Conservation (phyloP, 495 filamentous ascomycete genomes). For the Penicillium antarcticum region DNA sequence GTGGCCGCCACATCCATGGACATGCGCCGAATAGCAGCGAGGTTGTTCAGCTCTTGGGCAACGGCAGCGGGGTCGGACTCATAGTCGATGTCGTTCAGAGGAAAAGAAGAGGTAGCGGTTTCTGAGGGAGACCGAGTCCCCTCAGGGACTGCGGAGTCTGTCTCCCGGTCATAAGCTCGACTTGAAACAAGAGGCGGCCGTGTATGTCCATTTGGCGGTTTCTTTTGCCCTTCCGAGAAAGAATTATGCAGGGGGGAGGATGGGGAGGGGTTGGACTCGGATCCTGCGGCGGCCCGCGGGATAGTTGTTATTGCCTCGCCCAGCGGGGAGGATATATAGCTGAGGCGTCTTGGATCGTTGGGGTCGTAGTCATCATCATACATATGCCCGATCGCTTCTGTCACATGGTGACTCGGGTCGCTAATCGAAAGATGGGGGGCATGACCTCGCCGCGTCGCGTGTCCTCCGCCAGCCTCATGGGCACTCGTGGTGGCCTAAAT, state of each 20-base stretch:
- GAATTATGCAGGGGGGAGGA: constrained; percentile 27
- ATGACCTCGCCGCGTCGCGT: constrained; percentile 59
- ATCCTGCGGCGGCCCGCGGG: constrained; percentile 38
- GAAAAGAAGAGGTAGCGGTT: constrained; percentile 71
- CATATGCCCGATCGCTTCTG: constrained; percentile 94
- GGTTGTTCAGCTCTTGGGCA: constrained; percentile 89
- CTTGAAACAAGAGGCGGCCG: constrained; percentile 34
- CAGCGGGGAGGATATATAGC: constrained; percentile 58
- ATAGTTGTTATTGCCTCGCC: constrained; percentile 45
- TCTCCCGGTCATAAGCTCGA: constrained; percentile 49
- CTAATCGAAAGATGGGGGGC: constrained; percentile 67
- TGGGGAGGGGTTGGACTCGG: constrained; percentile 43
- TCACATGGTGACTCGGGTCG: constrained; percentile 91
- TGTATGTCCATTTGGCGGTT: constrained; percentile 40
- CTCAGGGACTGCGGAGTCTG: constrained; percentile 53
- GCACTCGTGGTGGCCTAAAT: constrained; percentile 50
- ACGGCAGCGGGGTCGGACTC: constrained; percentile 87
- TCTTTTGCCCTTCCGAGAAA: constrained; percentile 19
- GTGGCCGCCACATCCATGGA: constrained; percentile 95
- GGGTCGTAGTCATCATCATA: constrained; percentile 81
- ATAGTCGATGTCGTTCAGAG: constrained; percentile 88
- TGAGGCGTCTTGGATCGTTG: constrained; percentile 58
- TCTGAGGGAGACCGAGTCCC: constrained; percentile 61
- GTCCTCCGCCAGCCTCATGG: constrained; percentile 52
- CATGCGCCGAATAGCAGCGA: constrained; percentile 93